Percentiles rank a stretch among this genome's conserved stretches.
These are phyloP conservation scores for Hygrophoropsis aurantiaca DNA, from an alignment of 768 basidiomycete genomes.

Conservation along the genomic window DNA sequence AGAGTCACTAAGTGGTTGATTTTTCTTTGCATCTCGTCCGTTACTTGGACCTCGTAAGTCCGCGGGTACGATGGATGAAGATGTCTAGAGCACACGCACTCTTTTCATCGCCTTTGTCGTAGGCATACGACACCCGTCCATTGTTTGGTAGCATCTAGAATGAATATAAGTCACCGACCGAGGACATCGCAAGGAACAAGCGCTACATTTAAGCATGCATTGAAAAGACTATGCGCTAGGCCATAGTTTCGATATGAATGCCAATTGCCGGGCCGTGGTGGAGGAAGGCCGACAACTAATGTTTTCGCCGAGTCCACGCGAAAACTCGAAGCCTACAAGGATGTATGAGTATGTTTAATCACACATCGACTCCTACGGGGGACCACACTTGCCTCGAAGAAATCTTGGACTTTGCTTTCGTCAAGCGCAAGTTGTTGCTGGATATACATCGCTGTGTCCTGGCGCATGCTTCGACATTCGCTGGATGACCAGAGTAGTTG, in stretches of 20 bases:
- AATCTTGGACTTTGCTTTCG: conserved; percentile 43
- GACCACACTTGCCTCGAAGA: conserved; percentile 38
- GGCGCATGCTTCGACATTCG: neutral
- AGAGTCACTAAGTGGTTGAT: conserved; percentile 42
- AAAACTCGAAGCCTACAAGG: conserved; percentile 37
- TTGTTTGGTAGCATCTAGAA: conserved; percentile 43
- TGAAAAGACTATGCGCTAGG: conserved; percentile 40
- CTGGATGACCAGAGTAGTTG: neutral
- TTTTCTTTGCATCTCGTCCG: conserved; percentile 36
- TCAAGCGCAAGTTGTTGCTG: conserved; percentile 41
- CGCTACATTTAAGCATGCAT: conserved; percentile 36
- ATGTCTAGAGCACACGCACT: conserved; percentile 7
- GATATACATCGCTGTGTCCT: conserved; percentile 47
- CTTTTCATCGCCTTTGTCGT: conserved; percentile 16
- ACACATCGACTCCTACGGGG: neutral
- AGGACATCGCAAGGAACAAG: neutral
- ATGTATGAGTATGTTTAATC: neutral
- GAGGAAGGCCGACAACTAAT: conserved; percentile 45
- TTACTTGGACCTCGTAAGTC: conserved; percentile 22
- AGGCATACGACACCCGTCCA: conserved; percentile 30
- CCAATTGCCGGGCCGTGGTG: conserved; percentile 34
- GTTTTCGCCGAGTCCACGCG: conserved; percentile 40
- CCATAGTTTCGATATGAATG: conserved; percentile 42
- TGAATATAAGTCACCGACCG: neutral
- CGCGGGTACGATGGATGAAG: conserved; percentile 2